Percentiles rank a stretch among this genome's conserved stretches.
These are phyloP conservation scores for Cytidiella melzeri DNA, from an alignment of 768 basidiomycete species.

Conservation along the genomic window DNA sequence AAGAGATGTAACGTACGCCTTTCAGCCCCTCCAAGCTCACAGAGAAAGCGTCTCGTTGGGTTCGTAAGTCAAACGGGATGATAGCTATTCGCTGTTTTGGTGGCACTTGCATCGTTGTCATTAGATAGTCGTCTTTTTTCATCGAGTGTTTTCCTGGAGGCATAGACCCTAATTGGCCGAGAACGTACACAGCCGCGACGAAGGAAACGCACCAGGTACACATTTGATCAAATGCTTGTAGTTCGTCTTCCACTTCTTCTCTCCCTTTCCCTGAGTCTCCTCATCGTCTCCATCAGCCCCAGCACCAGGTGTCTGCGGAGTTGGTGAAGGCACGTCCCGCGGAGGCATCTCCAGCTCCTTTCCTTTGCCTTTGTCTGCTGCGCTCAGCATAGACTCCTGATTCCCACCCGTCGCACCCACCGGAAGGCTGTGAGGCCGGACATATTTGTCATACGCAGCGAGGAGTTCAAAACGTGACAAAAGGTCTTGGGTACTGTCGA, in stretches of 20 bases:
- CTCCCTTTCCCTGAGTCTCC: conserved; percentile 41
- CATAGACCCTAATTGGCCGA: background rate
- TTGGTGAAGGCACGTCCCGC: conserved; percentile 12
- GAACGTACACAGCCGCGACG: no score
- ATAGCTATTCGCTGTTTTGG: conserved; percentile 67
- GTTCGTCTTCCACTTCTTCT: conserved; percentile 69
- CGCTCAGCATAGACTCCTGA: conserved; percentile 15
- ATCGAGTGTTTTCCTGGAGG: conserved; percentile 67
- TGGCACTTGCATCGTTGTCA: conserved; percentile 57
- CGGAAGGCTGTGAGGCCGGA: conserved; percentile 44
- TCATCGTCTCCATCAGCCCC: conserved; percentile 47
- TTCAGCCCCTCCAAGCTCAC: conserved; percentile 45
- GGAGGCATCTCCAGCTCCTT: conserved; percentile 21
- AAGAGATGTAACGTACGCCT: conserved; percentile 3
- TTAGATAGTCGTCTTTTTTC: conserved; percentile 74
- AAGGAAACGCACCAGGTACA: conserved; percentile 51
- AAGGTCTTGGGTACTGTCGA: conserved; percentile 76
- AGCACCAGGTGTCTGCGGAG: conserved; percentile 33
- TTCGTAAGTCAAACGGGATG: conserved; percentile 53
- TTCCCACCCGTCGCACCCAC: conserved; percentile 25
- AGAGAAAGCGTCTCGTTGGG: conserved; percentile 67
- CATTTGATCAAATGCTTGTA: conserved; percentile 76
- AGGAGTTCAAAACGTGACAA: conserved; percentile 65
- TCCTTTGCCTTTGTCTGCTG: conserved; percentile 26
- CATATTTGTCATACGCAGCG: conserved; percentile 76